Evolutionary conservation across 2,329 filamentous ascomycete species (phyloP), one percentile per base, ranked within the genome.

Genomic region (Paracoccidioides brasiliensis): DNA sequence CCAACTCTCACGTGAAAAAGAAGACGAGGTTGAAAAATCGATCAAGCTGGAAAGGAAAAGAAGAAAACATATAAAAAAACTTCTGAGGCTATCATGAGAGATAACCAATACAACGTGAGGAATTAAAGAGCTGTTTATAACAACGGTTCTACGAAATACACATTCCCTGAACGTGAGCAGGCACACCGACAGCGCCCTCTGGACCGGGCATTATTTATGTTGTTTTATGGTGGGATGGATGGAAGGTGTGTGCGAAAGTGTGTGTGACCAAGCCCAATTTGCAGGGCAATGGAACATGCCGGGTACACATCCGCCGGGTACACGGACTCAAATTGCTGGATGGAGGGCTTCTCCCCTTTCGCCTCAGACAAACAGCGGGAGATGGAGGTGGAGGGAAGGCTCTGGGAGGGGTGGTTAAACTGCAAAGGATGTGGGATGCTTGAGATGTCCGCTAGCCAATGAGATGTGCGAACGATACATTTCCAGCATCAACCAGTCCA

Each of bases 31-130:
- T 22, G 2, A 22, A 22, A 22, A 1, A 22, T 22, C 22, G 22
- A 22, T 22, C 22, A 22, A 40, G 55, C 9, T 45, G 48, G 32
- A 38, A 52, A 37, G 33, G 14, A 38, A 35, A 14, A 52, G 46
- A 52, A 48, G 49, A 41, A 28, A 35, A 46, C 45, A 38, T 53
- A 46, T 32, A 49, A 41, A 22, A 53, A 53, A 37, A 28, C 28
- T 41, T 7, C 28, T 3, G 33, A 45, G 33, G 51, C 51, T 53
- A 32, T 45, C 33, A 7, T 22, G 40, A 43, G 40, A 4, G 40
- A 52, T 44, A 44, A 35, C 57, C 57, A 58, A 57, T 59, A 54
- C 53, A 53, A 40, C 40, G 38, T 40, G 51, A 52, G 53, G 28
- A 15, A 56, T 37, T 30, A n/a, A 15, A 33, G 5, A 41, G 50